Percentiles rank a stretch among this genome's conserved stretches.
Conservation (phyloP, 257 asterid genomes). For the Lithospermum erythrorhizon region DNA sequence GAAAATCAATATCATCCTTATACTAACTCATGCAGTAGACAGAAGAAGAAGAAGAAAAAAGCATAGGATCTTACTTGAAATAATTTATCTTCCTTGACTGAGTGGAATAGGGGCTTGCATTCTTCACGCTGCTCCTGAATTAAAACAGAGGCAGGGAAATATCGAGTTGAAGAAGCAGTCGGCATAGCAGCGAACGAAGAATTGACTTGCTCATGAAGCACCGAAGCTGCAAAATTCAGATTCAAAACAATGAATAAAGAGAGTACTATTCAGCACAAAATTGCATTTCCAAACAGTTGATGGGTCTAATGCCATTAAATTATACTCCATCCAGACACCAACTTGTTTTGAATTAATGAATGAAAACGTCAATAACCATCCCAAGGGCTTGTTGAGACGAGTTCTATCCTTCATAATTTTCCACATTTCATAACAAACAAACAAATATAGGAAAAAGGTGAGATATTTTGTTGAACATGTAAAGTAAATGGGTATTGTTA, state of each 20-base stretch:
- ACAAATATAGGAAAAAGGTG: too few relatives aligned
- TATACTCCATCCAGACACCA: too few relatives aligned
- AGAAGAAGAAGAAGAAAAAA: not conserved
- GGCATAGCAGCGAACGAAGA: slow-evolving; percentile 34
- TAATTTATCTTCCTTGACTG: slow-evolving; percentile 31
- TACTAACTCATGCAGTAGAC: slow-evolving; percentile 9
- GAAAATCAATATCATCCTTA: slow-evolving; percentile 11
- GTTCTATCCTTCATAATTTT: too few relatives aligned
- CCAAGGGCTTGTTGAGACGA: too few relatives aligned
- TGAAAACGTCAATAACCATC: too few relatives aligned
- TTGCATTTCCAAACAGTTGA: too few relatives aligned
- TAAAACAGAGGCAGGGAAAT: slow-evolving; percentile 40
- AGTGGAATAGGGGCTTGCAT: slow-evolving; percentile 23
- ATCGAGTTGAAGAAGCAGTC: slow-evolving; percentile 39
- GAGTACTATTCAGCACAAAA: not conserved
- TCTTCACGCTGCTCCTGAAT: slow-evolving; percentile 44
- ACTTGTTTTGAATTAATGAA: too few relatives aligned
- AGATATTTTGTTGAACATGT: too few relatives aligned
- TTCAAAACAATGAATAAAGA: not conserved
- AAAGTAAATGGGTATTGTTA: not conserved
- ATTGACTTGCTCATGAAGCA: slow-evolving; percentile 54
- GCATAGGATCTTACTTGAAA: slow-evolving; percentile 30
- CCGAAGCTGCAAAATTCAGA: slow-evolving; percentile 38
- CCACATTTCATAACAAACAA: too few relatives aligned
- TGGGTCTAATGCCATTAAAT: too few relatives aligned